Percentiles rank a stretch among this genome's conserved stretches.
These are phyloP conservation scores for Pyricularia grisea DNA, from an alignment of 2,329 filamentous ascomycete species.

Conservation along the genomic window DNA sequence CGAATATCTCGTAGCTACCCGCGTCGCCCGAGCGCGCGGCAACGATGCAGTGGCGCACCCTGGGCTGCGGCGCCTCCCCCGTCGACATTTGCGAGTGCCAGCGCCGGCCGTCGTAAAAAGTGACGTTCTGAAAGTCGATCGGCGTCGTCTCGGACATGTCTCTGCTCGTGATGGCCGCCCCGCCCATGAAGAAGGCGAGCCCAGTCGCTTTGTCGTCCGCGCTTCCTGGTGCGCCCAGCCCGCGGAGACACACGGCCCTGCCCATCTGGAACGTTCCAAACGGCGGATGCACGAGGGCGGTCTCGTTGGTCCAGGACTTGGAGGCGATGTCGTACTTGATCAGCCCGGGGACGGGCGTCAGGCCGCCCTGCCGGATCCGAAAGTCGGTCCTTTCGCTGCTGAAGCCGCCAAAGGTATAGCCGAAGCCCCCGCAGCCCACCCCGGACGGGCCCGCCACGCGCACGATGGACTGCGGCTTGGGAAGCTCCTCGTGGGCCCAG, in stretches of 20 bases:
- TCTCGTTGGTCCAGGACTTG: slow-evolving; percentile 4
- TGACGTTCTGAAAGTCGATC: slow-evolving; percentile 11
- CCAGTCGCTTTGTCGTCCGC: slow-evolving; percentile 15
- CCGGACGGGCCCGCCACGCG: not conserved
- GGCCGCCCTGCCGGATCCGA: not conserved
- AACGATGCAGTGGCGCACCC: slow-evolving; percentile 20
- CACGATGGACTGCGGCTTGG: not conserved
- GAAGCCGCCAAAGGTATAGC: not conserved
- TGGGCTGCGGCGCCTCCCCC: slow-evolving; percentile 14
- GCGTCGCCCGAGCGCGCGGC: slow-evolving; percentile 11
- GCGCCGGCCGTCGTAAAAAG: slow-evolving; percentile 21
- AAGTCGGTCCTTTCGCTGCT: not conserved
- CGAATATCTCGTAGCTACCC: slow-evolving; percentile 13
- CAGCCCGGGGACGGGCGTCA: not conserved
- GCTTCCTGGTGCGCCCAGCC: not conserved
- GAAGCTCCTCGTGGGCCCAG: not conserved
- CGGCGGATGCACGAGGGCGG: not conserved
- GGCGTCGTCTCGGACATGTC: not conserved
- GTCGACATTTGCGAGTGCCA: slow-evolving; percentile 25
- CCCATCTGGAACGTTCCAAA: not conserved
- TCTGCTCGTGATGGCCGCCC: not conserved
- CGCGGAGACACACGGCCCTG: slow-evolving; percentile 20
- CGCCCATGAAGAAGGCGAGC: slow-evolving; percentile 5
- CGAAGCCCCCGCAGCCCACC: not conserved
- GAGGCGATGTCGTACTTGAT: not conserved